Conservation (phyloP, 1,284 basidiomycete species). For the Melampsora occidentalis region DNA sequence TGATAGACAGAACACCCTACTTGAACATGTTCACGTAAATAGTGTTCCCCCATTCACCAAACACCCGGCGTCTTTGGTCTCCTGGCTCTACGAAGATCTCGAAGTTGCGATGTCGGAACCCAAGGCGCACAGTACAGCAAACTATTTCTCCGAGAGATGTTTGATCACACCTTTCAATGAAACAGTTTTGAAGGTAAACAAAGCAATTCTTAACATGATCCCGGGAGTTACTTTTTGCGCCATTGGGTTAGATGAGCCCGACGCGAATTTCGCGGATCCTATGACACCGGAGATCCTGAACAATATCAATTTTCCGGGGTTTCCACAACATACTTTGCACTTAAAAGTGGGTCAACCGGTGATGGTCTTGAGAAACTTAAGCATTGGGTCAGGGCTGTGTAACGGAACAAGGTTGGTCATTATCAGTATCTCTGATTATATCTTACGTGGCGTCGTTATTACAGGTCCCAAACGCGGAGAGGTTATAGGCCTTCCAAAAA, state of each 20-base stretch:
- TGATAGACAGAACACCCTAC: not conserved
- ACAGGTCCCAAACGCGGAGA: not conserved
- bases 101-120: no score
- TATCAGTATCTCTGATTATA: not conserved
- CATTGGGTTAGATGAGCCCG: not conserved
- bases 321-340: not conserved
- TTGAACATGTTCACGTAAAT: no score
- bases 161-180: no score
- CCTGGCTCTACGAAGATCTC: no score
- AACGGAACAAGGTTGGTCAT: slow-evolving; percentile 13
- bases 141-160: no score
- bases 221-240: no score
- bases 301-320: not conserved
- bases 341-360: slow-evolving; percentile 2
- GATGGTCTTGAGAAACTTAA: slow-evolving; percentile 1
- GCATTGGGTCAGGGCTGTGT: not conserved
- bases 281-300: not conserved
- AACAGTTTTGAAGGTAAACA: no score
- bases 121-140: no score
- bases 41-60: no score
- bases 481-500: slow-evolving; percentile 1
- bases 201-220: no score
- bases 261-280: not conserved
- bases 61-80: no score
- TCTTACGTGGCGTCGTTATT: not conserved